Base-by-base conservation (phyloP, 257 asterid genomes). In the Ocimum tenuiflorum region DNA sequence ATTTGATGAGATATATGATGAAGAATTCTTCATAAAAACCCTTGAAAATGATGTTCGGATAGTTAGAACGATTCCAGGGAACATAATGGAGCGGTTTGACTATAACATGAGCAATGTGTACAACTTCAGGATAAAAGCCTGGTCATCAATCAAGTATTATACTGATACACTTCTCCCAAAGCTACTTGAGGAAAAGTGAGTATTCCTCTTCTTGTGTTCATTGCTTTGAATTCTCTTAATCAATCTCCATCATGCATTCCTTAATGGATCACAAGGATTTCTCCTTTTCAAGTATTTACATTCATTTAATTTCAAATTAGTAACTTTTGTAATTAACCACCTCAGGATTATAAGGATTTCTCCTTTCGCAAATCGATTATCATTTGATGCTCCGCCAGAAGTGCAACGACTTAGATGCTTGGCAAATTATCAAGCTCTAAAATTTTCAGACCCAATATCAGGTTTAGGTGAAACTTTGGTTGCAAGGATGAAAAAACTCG, bases 111-210 rank as follows among this genome's bases (percentile, higher is more conserved):
- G 88, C 86, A 88, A 90, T 68, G 95, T 94, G 54, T 79, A 80
- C 85, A 94, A 94, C 88, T 94, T 94, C 73, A 85, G 89, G 82
- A 77, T 94, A 81, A 94, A 88, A 74, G 99, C 99, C 71, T 85
- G 94, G 99, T 83, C 99, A 63, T 82, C 95, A 63, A 81, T 88
- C 69, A 74, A 73, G 43, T 90, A 80, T 77, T 94, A 94, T 75
- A 82, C 83, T 39, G 91, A 86, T 55, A 83, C 75, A 43, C 97
- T 94, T 75, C 86, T 90, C 43, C 99, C 99, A 24, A 88, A 85
- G 88, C 79, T 94, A 65, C 92, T 90, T 29, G 99, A 94, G 80
- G 96, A 88, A 73, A 90, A 83, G 99, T 94, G 79, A 86, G 95
- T 77, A 59, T 14, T 61, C 33, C 68, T 47, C 14, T 75, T 69